Evolutionary conservation across 129 eudicot species (phyloP), one percentile per base, ranked within the genome.

Genomic region (Artemisia annua): DNA sequence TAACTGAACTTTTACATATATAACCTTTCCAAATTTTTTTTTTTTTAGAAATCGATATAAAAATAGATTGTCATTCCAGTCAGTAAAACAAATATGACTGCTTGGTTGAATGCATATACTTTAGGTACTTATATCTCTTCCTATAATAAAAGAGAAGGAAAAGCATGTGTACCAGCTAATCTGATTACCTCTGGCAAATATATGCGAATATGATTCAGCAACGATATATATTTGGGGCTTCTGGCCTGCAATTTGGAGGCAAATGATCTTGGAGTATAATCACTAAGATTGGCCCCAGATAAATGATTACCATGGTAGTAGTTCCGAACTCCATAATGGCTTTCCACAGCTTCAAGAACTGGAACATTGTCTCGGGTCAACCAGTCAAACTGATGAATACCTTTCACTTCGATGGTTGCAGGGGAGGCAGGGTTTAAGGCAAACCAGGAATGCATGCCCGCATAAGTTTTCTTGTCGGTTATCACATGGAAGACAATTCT

Each of bases 361-460:
- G 99, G 99, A 59, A 94, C 93, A 77, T 95, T 95, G 81, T 95
- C 97, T 72, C 97, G 83, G 66, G 97, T 90, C 77, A 95, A 85
- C 94, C 96, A 95, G 69, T 95, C 99, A 88, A 95, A 95, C 83
- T 95, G 99, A 83, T 95, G 99, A 67, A 95, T 88, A 78, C 99
- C 99, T 83, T 91, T 95, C 58, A 95, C 99, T 77, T 95, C 99
- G 67, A 95, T 80, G 50, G 90, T 78, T 63, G 97, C 96, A 54
- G 96, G 97, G 35, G 84, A 79, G 64, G 71, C 69, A n/a, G 99
- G 85, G 74, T 95, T 88, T 72, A 95, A 39, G 11, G 99, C 96
- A 80, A 95, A 95, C 99, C 99, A 95, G 3, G 99, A 90, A 73
- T 95, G 99, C 99, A 95, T 95, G 78, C 96, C 99, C 16, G 99